Evolutionary conservation across 176 grass and related monocot species (phyloP), one percentile per base, ranked within the genome.

Genomic region (Oryza longistaminata): DNA sequence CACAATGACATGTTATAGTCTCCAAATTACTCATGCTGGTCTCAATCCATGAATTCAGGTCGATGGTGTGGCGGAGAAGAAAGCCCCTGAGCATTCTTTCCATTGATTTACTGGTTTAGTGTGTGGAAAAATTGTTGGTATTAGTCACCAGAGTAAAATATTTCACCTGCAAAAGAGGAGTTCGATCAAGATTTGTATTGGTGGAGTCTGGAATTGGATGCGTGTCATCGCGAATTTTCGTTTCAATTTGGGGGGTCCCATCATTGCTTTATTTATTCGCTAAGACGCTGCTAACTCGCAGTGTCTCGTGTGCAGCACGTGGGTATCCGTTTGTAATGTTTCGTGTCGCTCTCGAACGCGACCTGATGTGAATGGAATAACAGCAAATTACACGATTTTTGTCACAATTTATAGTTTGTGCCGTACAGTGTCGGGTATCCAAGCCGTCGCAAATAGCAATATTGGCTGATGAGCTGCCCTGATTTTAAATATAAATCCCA

Each of bases 41-140:
- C 71, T 67, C 5, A 22, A 9, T 78, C 65, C 34, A 6, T 65
- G 48, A 48, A 21, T 31, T 62, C 87, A 97, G 94, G 89, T 97
- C 10, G 91, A 97, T 4, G 85, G 44, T 45, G 66, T 71, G 43
- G 49, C 66, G 2, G 91, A 97, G 61, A 97, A 97, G 83, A 92
- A 90, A 75, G 74, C 62, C 1, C 71, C 61, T 3, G 91, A 93
- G 48, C 87, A 26, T 85, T 58, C 16, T 34, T 73, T 78, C 66
- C 13, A 16, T 83, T 12, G 19, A 22, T 4, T 45, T 49, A 49
- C 3, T 49, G 21, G 71, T 72, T 43, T 55, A 3, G 21, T 26
- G 12, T 3, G 31, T 71, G 26, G 50, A 15, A 15, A 49, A 65
- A 12, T 46, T 67, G 40, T 3, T 48, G 15, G 27, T 21, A 21